Base-by-base conservation (phyloP, 352 stramenopile species). In the Thraustotheca clavata region DNA sequence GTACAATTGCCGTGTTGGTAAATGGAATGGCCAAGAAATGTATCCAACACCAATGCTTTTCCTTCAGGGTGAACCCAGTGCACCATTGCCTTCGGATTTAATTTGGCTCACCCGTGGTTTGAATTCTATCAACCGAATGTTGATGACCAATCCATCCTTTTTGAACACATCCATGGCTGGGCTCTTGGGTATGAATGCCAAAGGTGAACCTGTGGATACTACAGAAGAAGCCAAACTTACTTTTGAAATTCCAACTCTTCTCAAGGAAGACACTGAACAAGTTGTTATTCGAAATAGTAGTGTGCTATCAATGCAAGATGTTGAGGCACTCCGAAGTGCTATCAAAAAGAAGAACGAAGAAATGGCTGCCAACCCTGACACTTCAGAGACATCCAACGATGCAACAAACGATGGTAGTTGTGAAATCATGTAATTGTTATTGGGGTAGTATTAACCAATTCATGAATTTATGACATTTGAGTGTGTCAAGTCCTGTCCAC, bases 271-370 rank as follows among this genome's bases (percentile, higher is more conserved):
- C 24, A 80, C 76, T 12, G 70, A 87, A 11, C 70, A 26, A 24
- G 55, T 92, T 12, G 79, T 87, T 11, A 69, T 92, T 8, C 79
- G 80, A 57, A 92, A 92, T 71, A 88, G 78, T 69, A 87, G 79
- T 0, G 83, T 92, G 65, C 70, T 92, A 27, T 89, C 80, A 8
- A 88, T 81, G 76, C 59, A 76, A 1, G 83, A 92, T 61, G 81
- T 92, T 0, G 74, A 87, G 49, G 72, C 76, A 46, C 69, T 92
- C 47, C 80, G 80, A 9, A 69, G 72, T 14, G 73, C 77, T 18
- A 59, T 87, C 8, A 67, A 71, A 78, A 52, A 27, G 14, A 29
- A 69, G 14, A 49, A 73, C 14, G 47, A 71, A 12, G 43, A 59
- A 0, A 67, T 68, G 33, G 33, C 39, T 24, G n/a, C 49, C 4